Evolutionary conservation across 148 eudicot genomes (phyloP), one percentile per base, ranked within the genome.

Genomic region (Spergularia marina): DNA sequence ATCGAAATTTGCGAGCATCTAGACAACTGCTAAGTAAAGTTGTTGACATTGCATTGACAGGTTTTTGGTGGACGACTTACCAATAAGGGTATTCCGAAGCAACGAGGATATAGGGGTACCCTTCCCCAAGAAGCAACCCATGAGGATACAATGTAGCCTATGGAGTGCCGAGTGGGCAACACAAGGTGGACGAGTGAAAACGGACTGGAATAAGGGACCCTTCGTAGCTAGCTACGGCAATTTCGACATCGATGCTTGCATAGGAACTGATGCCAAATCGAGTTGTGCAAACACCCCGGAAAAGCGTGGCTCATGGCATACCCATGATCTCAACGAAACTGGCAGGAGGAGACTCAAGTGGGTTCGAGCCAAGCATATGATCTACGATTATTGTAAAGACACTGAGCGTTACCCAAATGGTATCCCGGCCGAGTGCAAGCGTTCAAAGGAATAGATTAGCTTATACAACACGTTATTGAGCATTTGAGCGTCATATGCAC

Each of bases 151-250:
- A 75, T 84, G 87, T 10, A 86, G 85, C 68, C 78, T 84, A 2
- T 86, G 85, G 87, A 76, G 83, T 2, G 89, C 86, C 25, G 86
- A 86, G 52, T 86, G 89, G 89, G 89, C 89, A 0, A 86, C 89
- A 9, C 75, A 77, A 77, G 89, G 89, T 2, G 89, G 89, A 0
- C 54, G 61, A 7, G 72, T 82, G 0, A 84, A 82, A 66, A 80
- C 87, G 0, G 85, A 86, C 12, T 86, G 89, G 89, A 23, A 84
- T 8, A 83, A 82, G 68, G 86, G 88, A 0, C 91, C 91, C 1
- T 87, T 87, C 65, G 78, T 63, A 1, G 91, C 91, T 0, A 82
- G 64, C 62, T 87, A 85, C 65, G 70, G 88, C 16, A 80, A 82
- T 74, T 85, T 83, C 47, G 85, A 83, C 53, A 85, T 78, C 16